A percentile compares a stretch with the other conserved stretches of the same genome.
These are phyloP conservation scores for Penicillium sp. DNA, from an alignment of 2,329 filamentous ascomycete species.

Conservation along the genomic window DNA sequence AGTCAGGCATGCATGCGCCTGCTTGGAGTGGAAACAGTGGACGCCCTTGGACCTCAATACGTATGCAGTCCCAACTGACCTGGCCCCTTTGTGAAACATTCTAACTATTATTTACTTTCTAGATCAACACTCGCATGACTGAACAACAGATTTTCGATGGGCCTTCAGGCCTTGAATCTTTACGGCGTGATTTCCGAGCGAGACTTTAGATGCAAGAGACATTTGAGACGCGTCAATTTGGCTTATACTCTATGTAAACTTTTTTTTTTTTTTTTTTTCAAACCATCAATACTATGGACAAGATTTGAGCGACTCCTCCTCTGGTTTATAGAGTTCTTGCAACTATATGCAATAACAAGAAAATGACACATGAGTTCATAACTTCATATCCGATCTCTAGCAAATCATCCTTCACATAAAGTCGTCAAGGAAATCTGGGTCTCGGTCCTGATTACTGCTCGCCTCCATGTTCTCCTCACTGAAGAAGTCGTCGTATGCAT, in stretches of 20 bases:
- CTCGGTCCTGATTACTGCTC: slow-evolving; percentile 82
- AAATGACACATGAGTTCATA: slow-evolving; percentile 4
- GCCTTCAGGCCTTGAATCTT: slow-evolving; percentile 62
- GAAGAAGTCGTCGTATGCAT: slow-evolving; percentile 93
- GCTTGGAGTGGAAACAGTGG: slow-evolving; percentile 23
- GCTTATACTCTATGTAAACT: not conserved
- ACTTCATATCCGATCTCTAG: slow-evolving; percentile 10
- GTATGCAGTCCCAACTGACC: slow-evolving; percentile 7
- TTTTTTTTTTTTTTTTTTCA: not conserved
- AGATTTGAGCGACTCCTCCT: not conserved
- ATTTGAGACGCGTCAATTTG: not conserved
- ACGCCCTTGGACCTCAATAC: slow-evolving; percentile 23
- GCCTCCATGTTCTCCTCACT: slow-evolving; percentile 74
- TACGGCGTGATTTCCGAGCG: slow-evolving; percentile 47
- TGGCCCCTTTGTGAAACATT: not conserved
- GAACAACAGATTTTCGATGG: slow-evolving; percentile 88
- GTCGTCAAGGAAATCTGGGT: slow-evolving; percentile 75
- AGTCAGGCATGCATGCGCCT: slow-evolving; percentile 26
- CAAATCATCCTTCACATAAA: slow-evolving; percentile 73
- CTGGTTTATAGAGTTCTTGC: not conserved
- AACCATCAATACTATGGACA: not conserved
- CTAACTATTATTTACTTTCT: slow-evolving; percentile 11
- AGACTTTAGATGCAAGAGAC: slow-evolving; percentile 43
- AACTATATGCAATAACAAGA: not conserved
- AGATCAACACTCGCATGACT: slow-evolving; percentile 79